Conservation (phyloP, 371 early-diverging fungal species). For the Apophysomyces variabilis region DNA sequence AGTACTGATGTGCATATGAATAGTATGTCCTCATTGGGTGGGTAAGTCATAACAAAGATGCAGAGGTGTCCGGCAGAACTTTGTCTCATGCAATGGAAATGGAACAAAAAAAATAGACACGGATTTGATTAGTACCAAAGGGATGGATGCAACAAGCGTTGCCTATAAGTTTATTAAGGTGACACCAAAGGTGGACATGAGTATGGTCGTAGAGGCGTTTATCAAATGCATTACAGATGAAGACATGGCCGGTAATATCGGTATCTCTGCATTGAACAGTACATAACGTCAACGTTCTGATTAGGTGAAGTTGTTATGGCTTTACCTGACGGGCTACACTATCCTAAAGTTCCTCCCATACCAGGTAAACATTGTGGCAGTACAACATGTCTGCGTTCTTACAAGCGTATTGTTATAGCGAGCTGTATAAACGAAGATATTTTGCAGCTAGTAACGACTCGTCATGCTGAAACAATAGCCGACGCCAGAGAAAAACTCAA, state of each 20-base stretch:
- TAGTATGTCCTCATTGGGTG: slow-evolving; percentile 31
- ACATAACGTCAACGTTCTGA: neutral
- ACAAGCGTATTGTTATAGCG: no score
- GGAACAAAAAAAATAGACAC: slow-evolving; percentile 13
- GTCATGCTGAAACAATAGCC: no score
- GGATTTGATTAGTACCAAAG: neutral
- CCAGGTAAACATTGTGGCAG: neutral
- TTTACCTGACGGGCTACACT: slow-evolving; percentile 6
- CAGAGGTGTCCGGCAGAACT: neutral
- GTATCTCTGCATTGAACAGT: neutral
- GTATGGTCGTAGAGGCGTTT: slow-evolving; percentile 58
- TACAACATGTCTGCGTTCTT: no score
- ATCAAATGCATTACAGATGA: slow-evolving; percentile 54
- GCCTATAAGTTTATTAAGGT: slow-evolving; percentile 10
- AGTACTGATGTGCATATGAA: no score
- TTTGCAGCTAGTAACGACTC: no score
- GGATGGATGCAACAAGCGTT: no score
- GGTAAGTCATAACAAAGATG: slow-evolving; percentile 9
- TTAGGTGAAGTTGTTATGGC: slow-evolving; percentile 10
- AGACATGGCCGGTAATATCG: slow-evolving; percentile 36
- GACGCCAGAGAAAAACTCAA: no score
- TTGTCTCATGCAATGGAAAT: neutral
- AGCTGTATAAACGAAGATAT: no score
- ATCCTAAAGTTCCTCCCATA: neutral
- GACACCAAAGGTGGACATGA: slow-evolving; percentile 43